Evolutionary conservation across 1,284 basidiomycete species (phyloP).

Genomic region (Taiwanofungus camphoratus): DNA sequence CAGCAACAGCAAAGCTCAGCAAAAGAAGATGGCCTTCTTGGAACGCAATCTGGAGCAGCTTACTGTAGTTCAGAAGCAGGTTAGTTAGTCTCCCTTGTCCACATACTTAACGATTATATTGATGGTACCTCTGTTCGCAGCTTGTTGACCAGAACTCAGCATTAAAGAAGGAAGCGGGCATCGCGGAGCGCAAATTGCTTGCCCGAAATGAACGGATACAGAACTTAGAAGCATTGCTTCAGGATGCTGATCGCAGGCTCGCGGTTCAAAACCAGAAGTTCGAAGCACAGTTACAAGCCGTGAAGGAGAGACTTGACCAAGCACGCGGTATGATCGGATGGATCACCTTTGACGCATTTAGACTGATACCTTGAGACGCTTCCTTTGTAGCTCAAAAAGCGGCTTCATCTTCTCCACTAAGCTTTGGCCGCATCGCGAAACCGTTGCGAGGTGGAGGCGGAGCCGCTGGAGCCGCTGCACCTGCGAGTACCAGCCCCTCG

Average conservation of each 20-base stretch:
- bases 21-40: conserved; percentile 99
- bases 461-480: conserved; percentile 35
- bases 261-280: conserved; percentile 94
- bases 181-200: conserved; percentile 93
- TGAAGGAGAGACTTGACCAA: conserved; percentile 89
- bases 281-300: conserved; percentile 85
- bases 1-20: conserved; percentile 96
- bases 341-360: conserved; percentile 8
- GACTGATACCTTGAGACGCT: conserved; percentile 10
- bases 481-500: conserved; percentile 33
- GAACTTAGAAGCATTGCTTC: conserved; percentile 87
- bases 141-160: conserved; percentile 98
- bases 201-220: conserved; percentile 97
- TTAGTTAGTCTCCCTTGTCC: conserved; percentile 28
- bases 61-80: conserved; percentile 96
- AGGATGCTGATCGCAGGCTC: conserved; percentile 90
- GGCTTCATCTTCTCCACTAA: conserved; percentile 62
- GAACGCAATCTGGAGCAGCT: conserved; percentile 97
- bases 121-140: too few relatives aligned
- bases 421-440: conserved; percentile 94
- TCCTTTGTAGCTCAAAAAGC: conserved; percentile 73
- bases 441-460: conserved; percentile 91
- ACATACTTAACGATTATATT: too few relatives aligned
- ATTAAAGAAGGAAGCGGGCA: conserved; percentile 96
- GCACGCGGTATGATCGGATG: conserved; percentile 66